Evolutionary conservation across 192 early-diverging fungal genomes (phyloP).

Genomic region (Podila horticola): DNA sequence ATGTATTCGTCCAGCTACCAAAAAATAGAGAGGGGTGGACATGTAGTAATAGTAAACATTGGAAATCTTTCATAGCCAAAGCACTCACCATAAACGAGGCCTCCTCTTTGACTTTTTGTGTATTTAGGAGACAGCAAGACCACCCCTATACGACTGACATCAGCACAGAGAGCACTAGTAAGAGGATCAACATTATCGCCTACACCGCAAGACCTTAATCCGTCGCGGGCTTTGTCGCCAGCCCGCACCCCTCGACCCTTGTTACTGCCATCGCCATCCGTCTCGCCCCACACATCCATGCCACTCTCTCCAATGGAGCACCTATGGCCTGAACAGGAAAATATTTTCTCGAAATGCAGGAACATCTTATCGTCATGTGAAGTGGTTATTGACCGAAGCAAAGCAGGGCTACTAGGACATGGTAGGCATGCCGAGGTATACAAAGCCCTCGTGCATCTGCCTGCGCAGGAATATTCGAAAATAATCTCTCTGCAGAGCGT

Average conservation of each 20-base stretch:
- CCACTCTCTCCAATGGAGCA: background rate
- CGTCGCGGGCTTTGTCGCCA: background rate
- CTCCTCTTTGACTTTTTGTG: background rate
- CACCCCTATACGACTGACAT: background rate
- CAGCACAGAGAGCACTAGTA: background rate
- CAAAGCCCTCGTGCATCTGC: slow-evolving; percentile 32
- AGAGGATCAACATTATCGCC: slow-evolving; percentile 1
- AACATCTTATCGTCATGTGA: slow-evolving; percentile 10
- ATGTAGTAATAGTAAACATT: too few species aligned
- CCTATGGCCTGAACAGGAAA: too few species aligned
- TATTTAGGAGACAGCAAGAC: background rate
- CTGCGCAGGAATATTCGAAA: slow-evolving; percentile 17
- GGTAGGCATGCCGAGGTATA: slow-evolving; percentile 48
- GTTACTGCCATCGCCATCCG: background rate
- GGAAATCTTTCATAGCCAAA: too few species aligned
- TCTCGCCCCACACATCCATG: background rate
- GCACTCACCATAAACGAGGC: background rate
- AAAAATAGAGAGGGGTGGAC: too few species aligned
- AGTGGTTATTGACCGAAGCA: slow-evolving; percentile 18
- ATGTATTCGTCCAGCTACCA: too few species aligned
- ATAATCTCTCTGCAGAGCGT: slow-evolving; percentile 10
- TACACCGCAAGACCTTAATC: background rate
- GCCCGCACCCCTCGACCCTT: background rate
- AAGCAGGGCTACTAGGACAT: slow-evolving; percentile 22
- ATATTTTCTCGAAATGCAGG: too few species aligned